Base-by-base conservation (phyloP, 2,329 filamentous ascomycete species). In the Phyllosticta paracitricarpa region DNA sequence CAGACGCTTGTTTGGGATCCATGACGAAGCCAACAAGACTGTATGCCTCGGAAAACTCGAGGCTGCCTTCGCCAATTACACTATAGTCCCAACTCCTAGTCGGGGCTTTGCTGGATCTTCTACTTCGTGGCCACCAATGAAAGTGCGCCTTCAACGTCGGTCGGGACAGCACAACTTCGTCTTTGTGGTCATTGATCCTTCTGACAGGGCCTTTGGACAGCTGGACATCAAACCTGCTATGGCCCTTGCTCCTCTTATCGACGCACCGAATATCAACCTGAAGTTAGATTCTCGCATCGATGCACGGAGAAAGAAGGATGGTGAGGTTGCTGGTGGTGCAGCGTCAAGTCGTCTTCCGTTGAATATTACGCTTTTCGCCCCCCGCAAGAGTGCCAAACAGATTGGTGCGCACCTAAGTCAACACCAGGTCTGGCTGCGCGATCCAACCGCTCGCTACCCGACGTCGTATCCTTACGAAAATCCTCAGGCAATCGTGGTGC, bases 1-100 rank as follows among this genome's bases (percentile, higher is more conserved):
- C 17, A 17, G 14, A n/a, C 17, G n/a, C 12, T 12, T 17, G 40
- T 48, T 48, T 6, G 40, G 40, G n/a, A n/a, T 85, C 14, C 79
- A 81, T 52, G 82, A 89, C 61, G 79, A 84, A 30, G 82, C 79
- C 55, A 81, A 85, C 22, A 84, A 89, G 69, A 85, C 90, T 68
- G 87, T 95, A 3, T 95, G 90, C 74, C 91, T 89, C 69, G 91
- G 91, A 52, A 88, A 88, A 75, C 75, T 95, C 22, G 85, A 90
- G 60, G 82, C 81, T 19, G 83, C 85, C 2, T 82, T 78, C 59
- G 78, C 94, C 52, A 84, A 86, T 64, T 88, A 87, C 63, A 81
- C 84, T 67, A 76, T 79, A 40, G 84, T 93, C 1, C 91, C 90
- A 0, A 83, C 80, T 2, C 84, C 86, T 0, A 90, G 86, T 67